Percentiles rank a stretch among this genome's conserved stretches.
Evolutionary conservation across 2,329 filamentous ascomycete species (phyloP).

Genomic region (Colletotrichum ledebouriae): DNA sequence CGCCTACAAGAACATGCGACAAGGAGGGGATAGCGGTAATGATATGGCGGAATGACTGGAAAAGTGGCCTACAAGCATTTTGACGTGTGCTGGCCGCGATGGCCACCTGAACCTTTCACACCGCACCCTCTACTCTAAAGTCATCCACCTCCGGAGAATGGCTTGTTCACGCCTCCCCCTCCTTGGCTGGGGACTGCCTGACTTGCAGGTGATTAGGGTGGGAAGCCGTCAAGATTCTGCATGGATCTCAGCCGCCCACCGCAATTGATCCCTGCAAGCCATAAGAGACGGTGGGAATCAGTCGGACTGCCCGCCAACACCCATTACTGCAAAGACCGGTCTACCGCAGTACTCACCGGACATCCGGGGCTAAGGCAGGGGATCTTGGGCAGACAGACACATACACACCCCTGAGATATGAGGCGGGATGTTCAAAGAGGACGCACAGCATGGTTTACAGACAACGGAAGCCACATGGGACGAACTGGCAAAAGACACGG

Average conservation of each 20-base stretch:
- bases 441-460: conserved; percentile 2
- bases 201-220: conserved; percentile 43
- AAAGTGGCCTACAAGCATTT: conserved; percentile 36
- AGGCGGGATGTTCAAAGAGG: conserved; percentile 7
- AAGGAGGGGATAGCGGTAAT: conserved; percentile 29
- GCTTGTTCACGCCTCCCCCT: conserved; percentile 24
- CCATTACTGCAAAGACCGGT: conserved; percentile 9
- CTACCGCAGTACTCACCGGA: neutral
- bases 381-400: conserved; percentile 23
- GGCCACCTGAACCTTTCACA: conserved; percentile 43
- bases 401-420: conserved; percentile 31
- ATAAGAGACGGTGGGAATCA: conserved; percentile 40
- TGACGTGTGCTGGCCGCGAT: conserved; percentile 37
- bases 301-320: conserved; percentile 33
- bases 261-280: conserved; percentile 40
- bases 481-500: conserved; percentile 11
- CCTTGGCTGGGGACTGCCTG: conserved; percentile 41
- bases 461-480: conserved; percentile 13
- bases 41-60: conserved; percentile 32
- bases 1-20: conserved; percentile 6
- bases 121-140: conserved; percentile 36
- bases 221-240: conserved; percentile 43
- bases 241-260: conserved; percentile 38
- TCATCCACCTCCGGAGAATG: conserved; percentile 29
- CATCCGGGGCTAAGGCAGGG: conserved; percentile 40